Evolutionary conservation across 192 early-diverging fungal genomes (phyloP).

Genomic region (Rhizophagus sp.): DNA sequence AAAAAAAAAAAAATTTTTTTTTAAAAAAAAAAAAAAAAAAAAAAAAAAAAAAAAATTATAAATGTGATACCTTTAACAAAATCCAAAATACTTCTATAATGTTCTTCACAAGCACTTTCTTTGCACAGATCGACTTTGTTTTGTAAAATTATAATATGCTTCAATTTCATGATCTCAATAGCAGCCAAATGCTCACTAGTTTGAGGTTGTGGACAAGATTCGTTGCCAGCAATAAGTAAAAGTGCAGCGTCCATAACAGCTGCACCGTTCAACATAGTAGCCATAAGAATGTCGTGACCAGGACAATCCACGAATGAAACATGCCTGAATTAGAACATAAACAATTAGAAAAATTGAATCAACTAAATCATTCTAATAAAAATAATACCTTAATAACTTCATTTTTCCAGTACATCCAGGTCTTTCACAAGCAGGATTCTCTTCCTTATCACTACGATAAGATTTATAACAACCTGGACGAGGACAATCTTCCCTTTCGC

Average conservation of each 20-base stretch:
- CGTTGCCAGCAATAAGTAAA: slow-evolving; percentile 96
- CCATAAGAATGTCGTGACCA: slow-evolving; percentile 99
- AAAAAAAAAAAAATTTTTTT: too few species aligned
- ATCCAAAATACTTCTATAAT: slow-evolving; percentile 86
- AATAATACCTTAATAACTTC: slow-evolving; percentile 69
- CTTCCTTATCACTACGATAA: slow-evolving; percentile 78
- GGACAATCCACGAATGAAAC: slow-evolving; percentile 99
- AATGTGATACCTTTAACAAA: slow-evolving; percentile 76
- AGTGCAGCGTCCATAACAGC: slow-evolving; percentile 99
- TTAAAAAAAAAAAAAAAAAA: background rate
- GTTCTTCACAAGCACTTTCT: slow-evolving; percentile 86
- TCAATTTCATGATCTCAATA: slow-evolving; percentile 98
- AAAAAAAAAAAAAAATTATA: background rate
- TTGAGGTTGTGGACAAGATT: slow-evolving; percentile 98
- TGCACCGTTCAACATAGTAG: slow-evolving; percentile 98
- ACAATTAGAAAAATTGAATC: background rate
- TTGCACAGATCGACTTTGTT: slow-evolving; percentile 99
- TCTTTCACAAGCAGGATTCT: slow-evolving; percentile 87
- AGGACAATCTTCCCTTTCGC: slow-evolving; percentile 88
- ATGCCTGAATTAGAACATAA: slow-evolving; percentile 58
- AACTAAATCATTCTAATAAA: background rate
- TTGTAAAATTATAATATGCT: slow-evolving; percentile 96
- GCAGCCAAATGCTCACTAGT: slow-evolving; percentile 98
- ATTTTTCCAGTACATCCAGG: slow-evolving; percentile 82
- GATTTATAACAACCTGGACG: slow-evolving; percentile 96